Evolutionary conservation across 805 yeast species (phyloP), one percentile per base, ranked within the genome.

Genomic region (Vanderwaltozyma polyspora): DNA sequence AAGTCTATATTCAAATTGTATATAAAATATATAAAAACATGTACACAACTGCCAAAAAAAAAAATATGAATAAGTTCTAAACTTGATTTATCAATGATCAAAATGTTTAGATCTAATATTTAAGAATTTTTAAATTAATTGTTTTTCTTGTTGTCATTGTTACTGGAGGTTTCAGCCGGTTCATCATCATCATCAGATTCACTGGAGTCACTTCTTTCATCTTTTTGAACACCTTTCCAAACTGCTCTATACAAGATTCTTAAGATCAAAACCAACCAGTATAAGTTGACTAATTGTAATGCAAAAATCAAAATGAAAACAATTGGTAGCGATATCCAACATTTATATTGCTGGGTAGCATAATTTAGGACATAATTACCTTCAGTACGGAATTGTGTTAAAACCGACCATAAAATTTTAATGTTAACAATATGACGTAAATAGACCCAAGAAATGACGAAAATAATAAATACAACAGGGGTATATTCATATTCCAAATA

Each of bases 321-420:
- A 55, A 87, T 83, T 36, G 81, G 79, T 63, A 83, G 93, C 18
- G 95, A 77, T 44, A 87, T 79, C 77, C 82, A 82, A 63, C 95
- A 87, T 62, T 87, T 86, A 64, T 85, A 86, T 58, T 86, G 94
- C 57, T 84, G 84, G 27, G 86, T 75, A 11, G 67, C 79, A 75
- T 82, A 87, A 64, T 82, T 73, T 46, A 86, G 66, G 36, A 68
- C 69, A 60, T 66, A 83, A 34, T 76, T 78, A 24, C 96, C 96
- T 19, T 82, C 82, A 2, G 87, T 71, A 46, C 65, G 69, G 62
- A 81, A 87, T 57, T 84, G 91, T 21, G 94, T 83, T 35, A 78
- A 60, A 16, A 81, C 75, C 2, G 89, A 78, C 75, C 79, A 78
- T 49, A 86, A 67, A 40, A 87, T 79, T 48, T 66, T 70, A 42